Conservation (phyloP, 768 basidiomycete species). For the Heimioporus sp. region DNA sequence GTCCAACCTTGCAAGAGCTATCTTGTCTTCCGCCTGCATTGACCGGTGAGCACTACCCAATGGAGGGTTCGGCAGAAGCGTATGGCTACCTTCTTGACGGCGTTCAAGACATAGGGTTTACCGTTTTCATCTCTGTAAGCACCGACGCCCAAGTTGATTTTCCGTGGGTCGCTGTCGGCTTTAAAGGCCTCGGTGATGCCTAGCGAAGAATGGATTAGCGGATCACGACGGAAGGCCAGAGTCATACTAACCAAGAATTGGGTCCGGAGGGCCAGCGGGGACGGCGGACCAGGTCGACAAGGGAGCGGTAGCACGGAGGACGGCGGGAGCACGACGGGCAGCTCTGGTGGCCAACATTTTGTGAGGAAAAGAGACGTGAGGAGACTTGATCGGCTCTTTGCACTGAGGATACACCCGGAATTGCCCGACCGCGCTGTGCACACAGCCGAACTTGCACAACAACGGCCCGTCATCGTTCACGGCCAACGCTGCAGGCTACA, state of each 20-base stretch:
- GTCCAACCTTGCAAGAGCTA: constrained; percentile 67
- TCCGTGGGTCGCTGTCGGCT: constrained; percentile 86
- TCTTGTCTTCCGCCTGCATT: constrained; percentile 69
- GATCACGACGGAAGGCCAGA: background rate
- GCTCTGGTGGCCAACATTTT: constrained; percentile 43
- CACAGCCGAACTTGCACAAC: background rate
- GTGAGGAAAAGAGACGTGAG: background rate
- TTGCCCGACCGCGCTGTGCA: constrained; percentile 12
- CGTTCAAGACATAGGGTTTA: constrained; percentile 90
- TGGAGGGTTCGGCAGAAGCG: background rate
- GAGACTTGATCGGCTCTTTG: background rate
- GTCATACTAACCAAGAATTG: constrained; percentile 75
- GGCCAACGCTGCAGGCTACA: background rate
- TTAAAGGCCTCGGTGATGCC: constrained; percentile 96
- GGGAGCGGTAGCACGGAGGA: constrained; percentile 37
- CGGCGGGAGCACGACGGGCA: constrained; percentile 49
- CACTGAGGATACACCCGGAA: constrained; percentile 6
- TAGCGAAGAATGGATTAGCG: constrained; percentile 28
- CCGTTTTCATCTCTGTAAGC: constrained; percentile 93
- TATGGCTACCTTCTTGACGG: constrained; percentile 74
- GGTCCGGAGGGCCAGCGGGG: constrained; percentile 86
- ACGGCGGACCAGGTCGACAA: constrained; percentile 81
- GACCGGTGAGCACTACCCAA: background rate
- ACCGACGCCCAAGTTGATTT: constrained; percentile 98
- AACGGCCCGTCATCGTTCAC: background rate